These are phyloP conservation scores for Ambrosiella beaveri DNA, from an alignment of 2,329 filamentous ascomycete genomes.

Conservation along the genomic window DNA sequence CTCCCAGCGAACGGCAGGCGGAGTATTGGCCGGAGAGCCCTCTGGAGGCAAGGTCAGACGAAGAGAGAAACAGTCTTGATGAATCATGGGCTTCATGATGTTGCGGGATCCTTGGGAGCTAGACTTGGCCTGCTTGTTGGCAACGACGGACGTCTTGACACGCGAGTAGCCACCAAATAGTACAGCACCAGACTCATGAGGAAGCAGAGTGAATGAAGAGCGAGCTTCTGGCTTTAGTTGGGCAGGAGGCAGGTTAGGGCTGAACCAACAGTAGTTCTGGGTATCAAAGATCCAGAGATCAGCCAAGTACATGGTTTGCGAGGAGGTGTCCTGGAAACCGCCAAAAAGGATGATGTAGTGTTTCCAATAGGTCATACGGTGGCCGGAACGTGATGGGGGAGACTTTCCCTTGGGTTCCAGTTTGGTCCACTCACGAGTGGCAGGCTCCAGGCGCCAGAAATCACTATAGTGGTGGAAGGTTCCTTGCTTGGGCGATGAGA, in stretches of 20 bases:
- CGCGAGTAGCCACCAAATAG: constrained; percentile 88
- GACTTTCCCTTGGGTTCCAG: constrained; percentile 64
- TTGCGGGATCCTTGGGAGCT: constrained; percentile 47
- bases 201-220: constrained; percentile 81
- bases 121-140: constrained; percentile 47
- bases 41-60: constrained; percentile 55
- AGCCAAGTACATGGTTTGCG: constrained; percentile 81
- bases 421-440: constrained; percentile 74
- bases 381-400: constrained; percentile 74
- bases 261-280: constrained; percentile 67
- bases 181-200: constrained; percentile 77
- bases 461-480: constrained; percentile 99
- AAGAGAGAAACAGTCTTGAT: constrained; percentile 90
- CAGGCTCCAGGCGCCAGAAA: constrained; percentile 84
- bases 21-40: constrained; percentile 46
- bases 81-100: constrained; percentile 68
- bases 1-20: constrained; percentile 75
- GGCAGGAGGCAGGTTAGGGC: constrained; percentile 55
- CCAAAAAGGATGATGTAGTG: constrained; percentile 93
- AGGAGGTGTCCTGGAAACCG: constrained; percentile 91
- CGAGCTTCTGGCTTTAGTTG: constrained; percentile 78
- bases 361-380: constrained; percentile 93
- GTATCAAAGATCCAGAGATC: constrained; percentile 97
- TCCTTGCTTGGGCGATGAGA: constrained; percentile 89
- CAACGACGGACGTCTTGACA: constrained; percentile 52